Base-by-base conservation (phyloP, 2,329 filamentous ascomycete genomes). In the Cladosporium sp. region DNA sequence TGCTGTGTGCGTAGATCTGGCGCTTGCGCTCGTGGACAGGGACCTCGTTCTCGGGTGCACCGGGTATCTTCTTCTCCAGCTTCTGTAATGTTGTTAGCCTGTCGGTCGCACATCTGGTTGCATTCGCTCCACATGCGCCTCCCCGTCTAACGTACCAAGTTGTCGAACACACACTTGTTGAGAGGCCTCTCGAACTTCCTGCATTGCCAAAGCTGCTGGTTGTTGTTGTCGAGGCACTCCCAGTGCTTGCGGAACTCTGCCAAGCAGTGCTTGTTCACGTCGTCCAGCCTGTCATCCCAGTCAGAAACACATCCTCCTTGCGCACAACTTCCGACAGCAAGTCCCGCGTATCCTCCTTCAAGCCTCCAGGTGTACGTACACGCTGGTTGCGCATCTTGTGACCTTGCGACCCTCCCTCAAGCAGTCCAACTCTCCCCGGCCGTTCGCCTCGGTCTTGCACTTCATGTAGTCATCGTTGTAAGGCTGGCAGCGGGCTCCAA, bases 391-490 rank as follows among this genome's bases (percentile, higher is more conserved):
- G 84, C 95, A 99, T 82, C 95, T 88, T 73, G 95, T 99, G 68
- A 99, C 95, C 80, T 95, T 91, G 79, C 95, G 88, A 65, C 95
- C 95, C 83, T 99, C 95, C 85, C 92, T 94, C 86, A 99, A 83
- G 82, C 95, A 99, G 72, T 97, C 92, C 69, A 96, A 80, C 84
- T 99, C 95, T 79, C 93, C 95, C 80, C 87, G 88, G 74, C 95
- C 95, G 69, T 91, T 90, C 75, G 92, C 89, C 82, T 97, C 93
- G 72, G 88, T 91, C 89, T 99, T 99, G 90, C 95, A 99, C 84
- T 96, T 91, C 94, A 99, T 99, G 83, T 91, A 99, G 82, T 99
- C 95, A 84, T 99, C 95, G 81, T 98, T 98, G 86, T 93, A 99
- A 65, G 91, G 85, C 79, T 87, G 90, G 89, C 95, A 99, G 77